Evolutionary conservation across 805 yeast genomes (phyloP), one percentile per base, ranked within the genome.

Genomic region (Limtongia smithiae): DNA sequence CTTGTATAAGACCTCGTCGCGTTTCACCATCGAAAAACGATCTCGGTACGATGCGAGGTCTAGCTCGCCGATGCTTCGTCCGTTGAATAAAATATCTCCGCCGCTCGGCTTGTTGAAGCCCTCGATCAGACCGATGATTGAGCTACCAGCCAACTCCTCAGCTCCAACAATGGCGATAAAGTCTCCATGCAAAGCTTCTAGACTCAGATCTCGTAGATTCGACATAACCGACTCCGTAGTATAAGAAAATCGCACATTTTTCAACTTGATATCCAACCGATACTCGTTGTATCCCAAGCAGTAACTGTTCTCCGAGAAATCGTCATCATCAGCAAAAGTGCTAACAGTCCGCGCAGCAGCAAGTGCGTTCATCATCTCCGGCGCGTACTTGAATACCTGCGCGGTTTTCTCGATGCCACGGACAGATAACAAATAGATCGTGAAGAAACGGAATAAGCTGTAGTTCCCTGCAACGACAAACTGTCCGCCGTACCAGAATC

Each of bases 111-210:
- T 73, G 61, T 80, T 80, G 42, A 78, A 76, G 22, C 81, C 66
- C 55, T 80, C 73, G 32, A 77, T 67, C 39, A 78, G 66, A 1
- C 79, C 66, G 14, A 82, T 81, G 32, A 81, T 72, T 1, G 84
- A 80, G 5, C 79, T 73, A 60, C 80, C 80, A n/a, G 84, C 84
- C 50, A 81, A 75, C 0, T 83, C 84, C 1, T 81, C 76, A 0
- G 82, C 76, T 1, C 83, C 84, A 4, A 91, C 81, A 2, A 91
- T 68, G 45, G 81, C 93, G 12, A 82, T 81, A 31, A 78, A 67
- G 51, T 73, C 68, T 1, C 78, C 75, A 8, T 74, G 63, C 15
- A 73, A 65, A 31, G 89, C 72, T 1, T 61, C 56, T n/a, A 84
- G 57, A 38, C 68, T 66, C 2, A 86, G 69, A 31, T 80, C 68